Base-by-base conservation (phyloP, 164 flowering plant species). In the Paratinospora sagittata region DNA sequence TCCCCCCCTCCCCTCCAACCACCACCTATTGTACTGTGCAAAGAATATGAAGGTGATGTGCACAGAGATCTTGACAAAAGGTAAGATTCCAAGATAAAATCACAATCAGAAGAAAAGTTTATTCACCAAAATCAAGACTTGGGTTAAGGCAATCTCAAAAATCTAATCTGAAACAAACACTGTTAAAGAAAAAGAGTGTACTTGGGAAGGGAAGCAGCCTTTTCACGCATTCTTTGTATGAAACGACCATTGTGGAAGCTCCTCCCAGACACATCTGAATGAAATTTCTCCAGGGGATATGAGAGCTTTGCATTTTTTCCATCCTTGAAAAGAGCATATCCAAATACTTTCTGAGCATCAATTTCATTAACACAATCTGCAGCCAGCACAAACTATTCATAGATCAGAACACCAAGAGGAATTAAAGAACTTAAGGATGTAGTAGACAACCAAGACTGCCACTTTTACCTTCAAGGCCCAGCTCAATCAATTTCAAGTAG, bases 221-320 rank as follows among this genome's bases (percentile, higher is more conserved):
- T 93, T 74, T 86, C 85, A 61, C 98, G 81, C 96, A 93, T 85
- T 66, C 91, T 79, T 72, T 91, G 98, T 60, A 93, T 88, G 78
- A 93, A 93, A 39, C 98, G 96, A 2, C 98, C 98, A 77, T 93
- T 90, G 76, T 93, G 98, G 74, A 93, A 93, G 78, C 98, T 89
- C 84, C 98, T 88, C 27, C 98, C 98, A 27, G 98, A 79, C 6
- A 93, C 91, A 85, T 93, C 93, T 6, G 94, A 73, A 78, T 88
- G 82, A 72, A 91, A 93, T 33, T 89, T 88, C 62, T 93, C 97
- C 86, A 91, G 74, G 23, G 98, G 97, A 72, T 93, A 93, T 24
- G 96, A 75, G 34, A 93, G 83, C 72, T 73, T 78, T 66, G 96
- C 85, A 72, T 80, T 64, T 71, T 85, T 86, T 27, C 95, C 97